Evolutionary conservation across 208 protist species (phyloP).

Genomic region (Tetramitus jugosus): DNA sequence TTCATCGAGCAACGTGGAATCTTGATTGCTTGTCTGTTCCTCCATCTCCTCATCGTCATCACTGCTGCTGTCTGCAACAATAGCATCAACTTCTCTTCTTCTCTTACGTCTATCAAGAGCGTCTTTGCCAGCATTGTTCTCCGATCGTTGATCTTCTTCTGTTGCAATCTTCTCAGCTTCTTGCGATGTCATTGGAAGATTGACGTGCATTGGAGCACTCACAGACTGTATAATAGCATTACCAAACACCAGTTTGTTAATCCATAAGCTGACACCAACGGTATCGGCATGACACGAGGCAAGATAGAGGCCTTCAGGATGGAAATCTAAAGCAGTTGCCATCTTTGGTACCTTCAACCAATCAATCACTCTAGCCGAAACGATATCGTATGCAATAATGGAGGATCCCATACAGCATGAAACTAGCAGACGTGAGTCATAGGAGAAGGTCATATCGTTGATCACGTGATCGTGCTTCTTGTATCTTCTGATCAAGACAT

Average conservation of each 20-base stretch:
- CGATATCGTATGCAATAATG: not conserved
- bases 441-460: not conserved
- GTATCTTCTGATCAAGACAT: not conserved
- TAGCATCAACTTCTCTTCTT: not conserved
- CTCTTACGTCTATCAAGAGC: not conserved
- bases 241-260: not conserved
- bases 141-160: not conserved
- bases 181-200: not conserved
- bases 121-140: not conserved
- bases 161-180: not conserved
- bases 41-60: not conserved
- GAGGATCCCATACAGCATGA: not conserved
- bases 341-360: not conserved
- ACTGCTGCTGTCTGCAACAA: too few relatives aligned
- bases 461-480: not conserved
- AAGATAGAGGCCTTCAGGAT: conserved; percentile 11
- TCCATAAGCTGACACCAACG: conserved; percentile 3
- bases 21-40: not conserved
- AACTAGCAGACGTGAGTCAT: not conserved
- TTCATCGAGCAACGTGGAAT: not conserved
- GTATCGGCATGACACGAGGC: not conserved
- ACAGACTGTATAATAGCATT: not conserved
- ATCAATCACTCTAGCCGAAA: not conserved
- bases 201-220: not conserved
- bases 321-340: not conserved